Conservation (phyloP, 352 stramenopile genomes). For the Globisporangium radiosum region DNA sequence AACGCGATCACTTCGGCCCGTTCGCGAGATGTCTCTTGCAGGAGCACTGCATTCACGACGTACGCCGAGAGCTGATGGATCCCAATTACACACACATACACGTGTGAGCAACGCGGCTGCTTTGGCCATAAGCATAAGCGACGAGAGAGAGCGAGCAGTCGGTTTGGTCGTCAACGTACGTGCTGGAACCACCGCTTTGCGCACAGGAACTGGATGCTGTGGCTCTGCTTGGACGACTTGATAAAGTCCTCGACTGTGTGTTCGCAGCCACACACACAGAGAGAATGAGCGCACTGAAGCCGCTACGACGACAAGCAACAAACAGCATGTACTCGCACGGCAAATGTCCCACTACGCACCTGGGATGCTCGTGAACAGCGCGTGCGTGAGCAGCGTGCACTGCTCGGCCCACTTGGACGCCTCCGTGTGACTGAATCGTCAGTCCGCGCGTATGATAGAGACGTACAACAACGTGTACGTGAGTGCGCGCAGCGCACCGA, state of each 20-base stretch:
- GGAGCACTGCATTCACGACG: slow-evolving; percentile 74
- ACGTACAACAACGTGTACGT: neutral
- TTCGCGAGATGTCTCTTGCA: slow-evolving; percentile 59
- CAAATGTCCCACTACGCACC: slow-evolving; percentile 18
- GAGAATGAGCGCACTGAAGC: no score
- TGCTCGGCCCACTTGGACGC: slow-evolving; percentile 62
- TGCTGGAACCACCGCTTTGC: slow-evolving; percentile 84
- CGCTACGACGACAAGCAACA: no score
- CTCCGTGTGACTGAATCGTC: slow-evolving; percentile 34
- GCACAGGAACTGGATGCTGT: slow-evolving; percentile 51
- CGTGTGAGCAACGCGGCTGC: neutral
- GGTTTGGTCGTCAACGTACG: slow-evolving; percentile 19
- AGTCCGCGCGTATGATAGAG: no score
- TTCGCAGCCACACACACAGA: neutral
- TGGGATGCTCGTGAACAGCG: slow-evolving; percentile 75
- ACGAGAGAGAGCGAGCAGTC: slow-evolving; percentile 5
- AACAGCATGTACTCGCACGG: no score
- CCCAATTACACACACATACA: neutral
- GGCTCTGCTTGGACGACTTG: slow-evolving; percentile 36
- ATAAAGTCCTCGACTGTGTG: slow-evolving; percentile 69
- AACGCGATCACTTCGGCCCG: slow-evolving; percentile 70
- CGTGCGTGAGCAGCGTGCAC: slow-evolving; percentile 75
- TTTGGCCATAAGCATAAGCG: neutral
- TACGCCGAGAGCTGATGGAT: slow-evolving; percentile 58
- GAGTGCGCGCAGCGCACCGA: neutral